phyloP scores from a whole-genome alignment of 2,329 filamentous ascomycete species.

The Basipetospora sp. region DNA sequence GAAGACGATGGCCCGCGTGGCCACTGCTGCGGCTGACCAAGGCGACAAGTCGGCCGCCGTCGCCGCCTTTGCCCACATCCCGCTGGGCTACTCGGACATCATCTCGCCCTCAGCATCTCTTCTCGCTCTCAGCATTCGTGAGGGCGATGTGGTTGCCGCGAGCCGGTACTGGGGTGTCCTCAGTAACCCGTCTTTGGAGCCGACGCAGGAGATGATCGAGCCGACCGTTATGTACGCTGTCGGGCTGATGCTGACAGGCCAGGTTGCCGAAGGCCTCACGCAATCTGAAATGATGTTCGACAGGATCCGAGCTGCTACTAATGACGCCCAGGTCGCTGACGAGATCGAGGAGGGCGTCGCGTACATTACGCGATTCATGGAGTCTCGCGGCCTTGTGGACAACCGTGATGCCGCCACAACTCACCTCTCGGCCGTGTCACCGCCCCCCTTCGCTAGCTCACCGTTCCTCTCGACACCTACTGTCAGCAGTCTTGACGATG shows the following conservation, averaged over 20 bases:
- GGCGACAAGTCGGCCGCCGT: constrained; percentile 55
- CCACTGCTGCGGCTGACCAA: constrained; percentile 64
- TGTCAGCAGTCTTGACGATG: constrained; percentile 53
- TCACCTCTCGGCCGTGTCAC: constrained; percentile 4
- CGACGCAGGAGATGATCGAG: constrained; percentile 58
- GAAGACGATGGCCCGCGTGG: constrained; percentile 57
- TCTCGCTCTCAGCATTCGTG: constrained; percentile 71
- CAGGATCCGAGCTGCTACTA: constrained; percentile 49
- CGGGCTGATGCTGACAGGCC: constrained; percentile 71
- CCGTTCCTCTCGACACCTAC: constrained; percentile 40
- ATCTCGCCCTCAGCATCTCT: constrained; percentile 59
- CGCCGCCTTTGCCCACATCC: constrained; percentile 47
- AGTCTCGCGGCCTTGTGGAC: constrained; percentile 37
- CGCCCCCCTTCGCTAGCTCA: constrained; percentile 26
- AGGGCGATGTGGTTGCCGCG: constrained; percentile 63
- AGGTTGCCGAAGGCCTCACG: constrained; percentile 64
- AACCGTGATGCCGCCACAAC: constrained; percentile 32
- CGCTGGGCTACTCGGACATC: constrained; percentile 32
- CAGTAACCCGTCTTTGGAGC: constrained; percentile 43
- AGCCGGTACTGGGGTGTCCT: constrained; percentile 69
- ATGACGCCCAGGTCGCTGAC: constrained; percentile 45
- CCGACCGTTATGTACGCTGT: constrained; percentile 82
- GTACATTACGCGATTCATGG: constrained; percentile 48
- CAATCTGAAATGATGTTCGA: constrained; percentile 78
- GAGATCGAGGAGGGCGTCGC: constrained; percentile 80